A percentile compares a stretch with the other conserved stretches of the same genome.
Evolutionary conservation across 805 yeast species (phyloP).

Genomic region (Metschnikowia kunwiensis): DNA sequence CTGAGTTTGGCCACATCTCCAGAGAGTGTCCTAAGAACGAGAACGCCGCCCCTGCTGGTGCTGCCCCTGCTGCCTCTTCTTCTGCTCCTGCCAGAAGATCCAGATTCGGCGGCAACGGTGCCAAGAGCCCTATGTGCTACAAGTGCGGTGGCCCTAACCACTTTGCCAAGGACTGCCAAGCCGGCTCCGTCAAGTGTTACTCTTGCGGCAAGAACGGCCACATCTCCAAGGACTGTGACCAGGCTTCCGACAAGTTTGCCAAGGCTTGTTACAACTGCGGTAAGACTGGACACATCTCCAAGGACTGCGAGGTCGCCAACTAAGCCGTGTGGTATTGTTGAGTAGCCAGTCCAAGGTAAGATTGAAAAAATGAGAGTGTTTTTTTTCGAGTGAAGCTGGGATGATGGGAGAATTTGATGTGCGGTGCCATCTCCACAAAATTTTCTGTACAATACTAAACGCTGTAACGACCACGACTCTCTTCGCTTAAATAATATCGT

Average conservation of each 20-base stretch:
- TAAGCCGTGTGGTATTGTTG: conserved; percentile 4
- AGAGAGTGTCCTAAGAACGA: conserved; percentile 62
- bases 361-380: too few relatives aligned
- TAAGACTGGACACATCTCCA: conserved; percentile 82
- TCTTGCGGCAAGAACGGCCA: conserved; percentile 91
- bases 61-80: conserved; percentile 22
- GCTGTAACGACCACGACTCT: conserved; percentile 19
- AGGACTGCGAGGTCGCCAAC: conserved; percentile 51
- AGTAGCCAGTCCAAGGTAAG: too few relatives aligned
- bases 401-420: conserved; percentile 15
- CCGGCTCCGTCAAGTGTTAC: conserved; percentile 73
- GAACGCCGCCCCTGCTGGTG: conserved; percentile 16
- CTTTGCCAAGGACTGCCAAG: conserved; percentile 86
- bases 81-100: conserved; percentile 4
- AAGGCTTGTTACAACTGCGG: conserved; percentile 75
- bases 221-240: conserved; percentile 76
- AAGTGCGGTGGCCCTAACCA: conserved; percentile 93
- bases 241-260: conserved; percentile 42
- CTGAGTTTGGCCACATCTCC: conserved; percentile 77
- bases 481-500: conserved; percentile 11
- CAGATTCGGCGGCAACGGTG: conserved; percentile 1
- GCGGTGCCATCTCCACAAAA: conserved; percentile 12
- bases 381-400: conserved; percentile 12
- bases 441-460: conserved; percentile 17
- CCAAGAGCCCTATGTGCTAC: conserved; percentile 64